Conservation (phyloP, 495 filamentous ascomycete species). For the Neurospora sublineolata region DNA sequence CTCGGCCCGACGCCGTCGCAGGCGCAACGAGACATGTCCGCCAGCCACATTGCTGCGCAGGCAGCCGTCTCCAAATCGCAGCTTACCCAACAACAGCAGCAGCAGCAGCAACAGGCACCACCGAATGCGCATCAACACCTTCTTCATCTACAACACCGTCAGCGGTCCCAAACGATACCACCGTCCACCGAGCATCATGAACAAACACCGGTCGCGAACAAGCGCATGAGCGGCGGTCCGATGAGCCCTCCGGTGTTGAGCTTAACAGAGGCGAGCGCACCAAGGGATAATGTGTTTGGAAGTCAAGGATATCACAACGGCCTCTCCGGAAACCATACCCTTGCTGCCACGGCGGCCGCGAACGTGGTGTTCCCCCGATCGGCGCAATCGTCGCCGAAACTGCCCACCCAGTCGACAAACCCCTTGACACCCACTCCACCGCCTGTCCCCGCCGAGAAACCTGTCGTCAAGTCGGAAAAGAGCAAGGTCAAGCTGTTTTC, state of each 20-base stretch:
- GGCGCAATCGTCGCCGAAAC: conserved; percentile 37
- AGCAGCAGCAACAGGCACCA: conserved; percentile 22
- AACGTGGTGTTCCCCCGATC: conserved; percentile 74
- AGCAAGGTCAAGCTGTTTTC: conserved; percentile 90
- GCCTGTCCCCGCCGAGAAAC: conserved; percentile 47
- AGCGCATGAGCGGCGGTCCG: conserved; percentile 34
- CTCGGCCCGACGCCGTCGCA: conserved; percentile 30
- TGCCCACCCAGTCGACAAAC: conserved; percentile 20
- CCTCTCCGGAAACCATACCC: conserved; percentile 49
- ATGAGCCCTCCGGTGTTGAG: conserved; percentile 47
- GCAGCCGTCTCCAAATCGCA: conserved; percentile 53
- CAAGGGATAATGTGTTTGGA: conserved; percentile 41
- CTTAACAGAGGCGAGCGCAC: conserved; percentile 42
- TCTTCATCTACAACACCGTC: conserved; percentile 42
- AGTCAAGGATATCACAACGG: conserved; percentile 54
- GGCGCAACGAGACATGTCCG: conserved; percentile 35
- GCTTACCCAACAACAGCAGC: conserved; percentile 46
- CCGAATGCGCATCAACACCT: conserved; percentile 25
- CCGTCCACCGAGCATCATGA: conserved; percentile 28
- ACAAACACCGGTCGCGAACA: conserved; percentile 19
- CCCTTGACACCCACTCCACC: conserved; percentile 21
- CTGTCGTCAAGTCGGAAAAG: conserved; percentile 55
- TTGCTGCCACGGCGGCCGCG: conserved; percentile 70
- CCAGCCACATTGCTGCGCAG: conserved; percentile 84
- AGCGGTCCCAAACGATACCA: conserved; percentile 61